phyloP scores from a whole-genome alignment of 2,329 filamentous ascomycete species.

The Paecilomyces variotii region DNA sequence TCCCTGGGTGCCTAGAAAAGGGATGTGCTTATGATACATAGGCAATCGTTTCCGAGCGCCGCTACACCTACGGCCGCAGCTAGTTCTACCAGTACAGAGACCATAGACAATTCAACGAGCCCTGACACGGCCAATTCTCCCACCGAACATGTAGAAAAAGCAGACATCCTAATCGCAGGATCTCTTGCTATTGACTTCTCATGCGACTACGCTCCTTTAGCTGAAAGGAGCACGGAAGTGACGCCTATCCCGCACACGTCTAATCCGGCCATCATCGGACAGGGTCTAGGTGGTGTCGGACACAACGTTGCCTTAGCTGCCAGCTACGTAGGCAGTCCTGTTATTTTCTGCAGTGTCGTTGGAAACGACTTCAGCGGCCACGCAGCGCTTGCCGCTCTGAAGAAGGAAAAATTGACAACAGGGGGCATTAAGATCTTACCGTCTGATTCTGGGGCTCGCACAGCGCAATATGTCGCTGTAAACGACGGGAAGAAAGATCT shows the following conservation, averaged over 20 bases:
- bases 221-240: slow-evolving; percentile 23
- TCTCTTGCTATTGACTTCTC: slow-evolving; percentile 80
- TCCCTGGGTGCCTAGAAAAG: slow-evolving; percentile 14
- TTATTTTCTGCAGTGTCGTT: slow-evolving; percentile 71
- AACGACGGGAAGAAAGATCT: slow-evolving; percentile 80
- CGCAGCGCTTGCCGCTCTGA: slow-evolving; percentile 60
- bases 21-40: slow-evolving; percentile 21
- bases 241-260: slow-evolving; percentile 60
- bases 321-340: slow-evolving; percentile 57
- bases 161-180: slow-evolving; percentile 79
- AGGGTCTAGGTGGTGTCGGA: slow-evolving; percentile 83
- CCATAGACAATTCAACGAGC: slow-evolving; percentile 7
- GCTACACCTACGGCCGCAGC: slow-evolving; percentile 12
- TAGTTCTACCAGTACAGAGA: slow-evolving; percentile 15
- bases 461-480: slow-evolving; percentile 84
- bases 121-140: slow-evolving; percentile 3
- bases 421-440: slow-evolving; percentile 54
- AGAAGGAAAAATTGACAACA: slow-evolving; percentile 53
- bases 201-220: slow-evolving; percentile 62
- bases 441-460: slow-evolving; percentile 51
- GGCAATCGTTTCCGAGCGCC: slow-evolving; percentile 28
- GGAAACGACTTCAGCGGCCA: slow-evolving; percentile 72
- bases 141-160: slow-evolving; percentile 18
- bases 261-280: slow-evolving; percentile 71
- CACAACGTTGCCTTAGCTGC: slow-evolving; percentile 85